Base-by-base conservation (phyloP, 1,284 basidiomycete genomes). In the Polyporus tsugae region DNA sequence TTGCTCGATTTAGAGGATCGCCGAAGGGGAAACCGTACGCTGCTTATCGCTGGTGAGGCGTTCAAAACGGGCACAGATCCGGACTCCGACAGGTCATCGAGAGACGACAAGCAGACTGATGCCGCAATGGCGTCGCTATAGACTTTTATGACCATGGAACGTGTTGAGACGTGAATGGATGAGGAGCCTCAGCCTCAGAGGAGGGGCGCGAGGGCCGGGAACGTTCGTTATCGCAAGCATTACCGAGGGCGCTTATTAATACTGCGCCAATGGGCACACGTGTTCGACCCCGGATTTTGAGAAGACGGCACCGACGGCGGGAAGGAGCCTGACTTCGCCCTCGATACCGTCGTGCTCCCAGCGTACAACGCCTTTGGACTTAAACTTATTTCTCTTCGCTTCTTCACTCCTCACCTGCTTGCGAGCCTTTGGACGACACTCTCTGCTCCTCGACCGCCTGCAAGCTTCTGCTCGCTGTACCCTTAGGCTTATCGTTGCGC, bases 311-410 rank as follows among this genome's bases (percentile, higher is more conserved):
- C 62, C 65, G 65, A 46, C 49, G 66, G 66, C 62, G 25, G 29
- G n/a, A 38, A 62, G 22, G 55, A 33, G 44, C 65, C 64, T 62
- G 62, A 59, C 66, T 60, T 67, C 33, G 29, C 17, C 35, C 44
- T 53, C 65, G 35, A 33, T 44, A 19, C 52, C 22, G 35, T 25
- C 15, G 36, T 17, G 59, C 13, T 46, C 6, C 36, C 38, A 36
- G 42, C 57, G 38, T 35, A 22, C 62, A 35, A 17, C n/a, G 25
- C 64, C 59, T 67, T 70, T 55, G 41, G 52, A 39, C 61, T 41
- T 72, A 72, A 72, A 72, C 67, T 72, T 72, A 72, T 72, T 72
- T 60, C 67, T 67, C 69, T 70, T 70, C 61, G 67, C 67, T 62
- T 60, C 63, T 67, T 67, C 61, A 6, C 60, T 4, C 68, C 60